These are phyloP conservation scores for Dryas drummondii DNA, from an alignment of 306 rosid genomes.

Conservation along the genomic window DNA sequence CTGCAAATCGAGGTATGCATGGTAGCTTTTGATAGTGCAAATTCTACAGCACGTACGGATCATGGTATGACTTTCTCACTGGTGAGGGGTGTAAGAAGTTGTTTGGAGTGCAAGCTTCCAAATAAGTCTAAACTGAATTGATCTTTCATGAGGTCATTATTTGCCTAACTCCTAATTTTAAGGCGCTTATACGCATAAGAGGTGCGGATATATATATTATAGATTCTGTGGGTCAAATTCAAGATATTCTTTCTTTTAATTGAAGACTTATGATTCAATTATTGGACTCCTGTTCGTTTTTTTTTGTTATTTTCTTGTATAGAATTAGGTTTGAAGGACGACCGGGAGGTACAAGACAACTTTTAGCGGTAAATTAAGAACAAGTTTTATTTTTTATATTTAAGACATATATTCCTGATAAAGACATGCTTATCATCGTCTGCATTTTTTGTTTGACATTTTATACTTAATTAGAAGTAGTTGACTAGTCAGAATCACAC, in stretches of 20 bases:
- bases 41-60: too few relatives aligned
- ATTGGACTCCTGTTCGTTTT: neutral
- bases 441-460: neutral
- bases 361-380: too few relatives aligned
- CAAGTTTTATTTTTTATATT: neutral
- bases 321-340: too few relatives aligned
- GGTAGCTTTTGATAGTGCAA: too few relatives aligned
- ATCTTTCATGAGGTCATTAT: too few relatives aligned
- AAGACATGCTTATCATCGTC: neutral
- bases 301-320: too few relatives aligned
- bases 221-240: neutral
- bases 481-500: slow-evolving; percentile 3
- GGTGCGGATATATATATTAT: neutral
- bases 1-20: too few relatives aligned
- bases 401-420: neutral
- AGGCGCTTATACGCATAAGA: slow-evolving; percentile 5
- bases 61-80: too few relatives aligned
- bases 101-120: too few relatives aligned
- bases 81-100: too few relatives aligned
- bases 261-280: neutral
- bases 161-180: neutral
- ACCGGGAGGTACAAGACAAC: too few relatives aligned
- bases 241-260: neutral
- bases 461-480: neutral
- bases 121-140: too few relatives aligned